Base-by-base conservation (phyloP, 2,329 filamentous ascomycete genomes). In the Colletotrichum sp. region DNA sequence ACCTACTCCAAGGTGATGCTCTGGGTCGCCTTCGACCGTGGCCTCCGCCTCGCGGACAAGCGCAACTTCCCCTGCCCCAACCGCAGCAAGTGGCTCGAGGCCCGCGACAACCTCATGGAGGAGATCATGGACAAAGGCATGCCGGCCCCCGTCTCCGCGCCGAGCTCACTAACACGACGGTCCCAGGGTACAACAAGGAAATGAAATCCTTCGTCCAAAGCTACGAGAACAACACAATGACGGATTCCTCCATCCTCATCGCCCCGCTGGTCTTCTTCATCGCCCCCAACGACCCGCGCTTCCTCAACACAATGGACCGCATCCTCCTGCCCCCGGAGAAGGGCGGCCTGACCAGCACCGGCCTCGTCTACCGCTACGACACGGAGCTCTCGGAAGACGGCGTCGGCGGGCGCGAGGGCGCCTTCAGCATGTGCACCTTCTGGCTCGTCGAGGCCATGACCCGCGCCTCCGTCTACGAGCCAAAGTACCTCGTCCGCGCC, bases 1-100 rank as follows among this genome's bases (percentile, higher is more conserved):
- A 91, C 93, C 16, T 96, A 96, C 83, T 94, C 93, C n/a, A 95
- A 96, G 81, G 89, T 96, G 77, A 94, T 96, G 92, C 88, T 96
- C 26, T 96, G 94, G 94, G 94, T 96, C 5, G 93, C 94, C 21
- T 91, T 96, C 77, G 94, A 96, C 81, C 92, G 94, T 7, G 94
- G 93, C 12, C 85, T 96, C 15, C 93, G 94, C 3, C 89, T 96
- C 1, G 88, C 93, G 6, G 94, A 96, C 21, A 96, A 95, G 83
- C 88, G 94, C 70, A 94, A 92, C 79, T 89, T 96, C 26, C 94
- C 94, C 0, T 96, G 94, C 76, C 94, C 93, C 3, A 93, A 94
- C 79, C 89, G 93, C 5, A 83, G 82, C 55, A 88, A 90, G 66
- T 96, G 94, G 94, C 84, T 94, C 55, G 87, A 87, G 64, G 90